A percentile compares a stretch with the other conserved stretches of the same genome.
phyloP scores from a whole-genome alignment of 2,329 filamentous ascomycete species.

The Ciborinia camelliae region DNA sequence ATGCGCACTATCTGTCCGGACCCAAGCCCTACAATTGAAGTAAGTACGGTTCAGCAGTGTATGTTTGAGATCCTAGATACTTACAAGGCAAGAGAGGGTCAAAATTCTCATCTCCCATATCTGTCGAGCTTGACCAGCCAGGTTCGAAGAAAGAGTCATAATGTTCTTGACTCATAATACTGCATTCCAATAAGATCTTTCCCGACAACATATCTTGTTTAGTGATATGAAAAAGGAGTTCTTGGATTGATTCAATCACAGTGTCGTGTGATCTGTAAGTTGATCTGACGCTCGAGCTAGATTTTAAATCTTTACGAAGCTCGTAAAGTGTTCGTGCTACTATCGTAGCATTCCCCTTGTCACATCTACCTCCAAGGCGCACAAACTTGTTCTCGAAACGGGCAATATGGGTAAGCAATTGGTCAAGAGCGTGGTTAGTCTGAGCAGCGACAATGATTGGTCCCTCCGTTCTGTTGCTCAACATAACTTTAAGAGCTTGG shows the following conservation, averaged over 20 bases:
- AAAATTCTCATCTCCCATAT: background rate
- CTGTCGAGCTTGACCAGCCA: slow-evolving; percentile 31
- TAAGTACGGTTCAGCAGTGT: slow-evolving; percentile 1
- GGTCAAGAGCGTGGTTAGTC: slow-evolving; percentile 88
- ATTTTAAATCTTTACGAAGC: slow-evolving; percentile 45
- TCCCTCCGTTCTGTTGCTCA: slow-evolving; percentile 58
- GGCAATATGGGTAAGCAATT: slow-evolving; percentile 54
- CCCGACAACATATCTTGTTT: slow-evolving; percentile 49
- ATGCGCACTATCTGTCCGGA: slow-evolving; percentile 27
- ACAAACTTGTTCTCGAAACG: slow-evolving; percentile 60
- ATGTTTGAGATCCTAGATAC: background rate
- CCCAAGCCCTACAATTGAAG: slow-evolving; percentile 27
- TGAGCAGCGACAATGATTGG: slow-evolving; percentile 80
- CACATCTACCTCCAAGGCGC: slow-evolving; percentile 46
- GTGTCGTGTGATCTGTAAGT: background rate
- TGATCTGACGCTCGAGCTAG: background rate
- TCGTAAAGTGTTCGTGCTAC: slow-evolving; percentile 64
- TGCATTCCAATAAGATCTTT: slow-evolving; percentile 50
- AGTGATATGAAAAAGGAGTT: background rate
- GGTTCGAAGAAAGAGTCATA: slow-evolving; percentile 56
- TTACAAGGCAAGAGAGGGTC: slow-evolving; percentile 25
- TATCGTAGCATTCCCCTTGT: slow-evolving; percentile 54
- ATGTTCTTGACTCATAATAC: slow-evolving; percentile 61
- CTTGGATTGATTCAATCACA: background rate
- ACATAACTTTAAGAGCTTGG: slow-evolving; percentile 62